phyloP scores from a whole-genome alignment of 1,284 basidiomycete genomes.

The Trichosporon asahii region DNA sequence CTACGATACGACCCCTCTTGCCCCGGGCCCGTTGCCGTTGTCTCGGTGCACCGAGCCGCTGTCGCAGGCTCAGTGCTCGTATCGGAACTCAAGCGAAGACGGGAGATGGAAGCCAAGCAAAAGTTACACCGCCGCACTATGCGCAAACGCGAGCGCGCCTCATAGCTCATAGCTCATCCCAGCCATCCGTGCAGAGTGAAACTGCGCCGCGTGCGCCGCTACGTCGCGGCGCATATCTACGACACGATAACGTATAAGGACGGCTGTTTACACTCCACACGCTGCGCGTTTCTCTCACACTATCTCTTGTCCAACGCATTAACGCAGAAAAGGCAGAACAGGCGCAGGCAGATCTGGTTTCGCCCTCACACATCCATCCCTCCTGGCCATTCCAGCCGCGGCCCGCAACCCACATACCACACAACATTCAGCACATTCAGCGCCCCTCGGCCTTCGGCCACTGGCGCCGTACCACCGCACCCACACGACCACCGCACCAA shows the following conservation, averaged over 20 bases:
- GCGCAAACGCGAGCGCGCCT: neutral
- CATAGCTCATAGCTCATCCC: neutral
- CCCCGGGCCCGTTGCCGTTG: too few relatives aligned
- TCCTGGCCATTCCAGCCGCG: neutral
- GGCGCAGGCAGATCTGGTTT: neutral
- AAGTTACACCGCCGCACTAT: too few relatives aligned
- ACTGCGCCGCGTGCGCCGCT: too few relatives aligned
- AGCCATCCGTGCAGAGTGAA: too few relatives aligned
- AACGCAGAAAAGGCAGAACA: too few relatives aligned
- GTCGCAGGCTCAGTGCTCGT: neutral
- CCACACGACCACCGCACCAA: neutral
- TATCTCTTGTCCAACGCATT: too few relatives aligned
- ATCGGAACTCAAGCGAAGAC: neutral
- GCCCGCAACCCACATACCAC: neutral
- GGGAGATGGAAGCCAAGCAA: neutral
- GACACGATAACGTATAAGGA: neutral
- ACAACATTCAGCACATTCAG: neutral
- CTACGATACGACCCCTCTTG: neutral
- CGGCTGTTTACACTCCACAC: neutral
- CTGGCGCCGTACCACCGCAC: neutral
- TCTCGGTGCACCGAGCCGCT: neutral
- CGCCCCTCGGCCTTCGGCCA: neutral
- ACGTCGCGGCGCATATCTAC: too few relatives aligned
- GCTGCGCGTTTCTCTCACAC: neutral
- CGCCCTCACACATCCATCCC: too few relatives aligned